Base-by-base conservation (phyloP, 768 basidiomycete genomes). In the Boletus coccyginus region DNA sequence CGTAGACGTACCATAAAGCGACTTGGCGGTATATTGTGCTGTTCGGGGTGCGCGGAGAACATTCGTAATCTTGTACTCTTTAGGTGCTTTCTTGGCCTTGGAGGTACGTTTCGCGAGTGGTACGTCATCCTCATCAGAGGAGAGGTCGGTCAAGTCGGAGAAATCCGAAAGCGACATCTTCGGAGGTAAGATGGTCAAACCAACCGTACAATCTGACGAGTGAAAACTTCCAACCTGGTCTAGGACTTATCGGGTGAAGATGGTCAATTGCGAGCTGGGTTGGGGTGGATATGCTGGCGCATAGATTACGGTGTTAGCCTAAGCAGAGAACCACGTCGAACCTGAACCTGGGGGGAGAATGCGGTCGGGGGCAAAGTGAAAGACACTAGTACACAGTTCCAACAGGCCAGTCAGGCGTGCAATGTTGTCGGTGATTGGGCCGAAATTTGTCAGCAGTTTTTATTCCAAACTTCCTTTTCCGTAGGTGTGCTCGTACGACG, bases 61-160 rank as follows among this genome's bases (percentile, higher is more conserved):
- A 50, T 69, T 64, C 9, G 47, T 57, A 45, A 73, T 64, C 48
- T 64, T 68, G 58, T 68, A 68, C 48, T 76, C 74, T 24, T 65
- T 66, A 8, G 62, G 36, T 21, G 46, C 59, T 36, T 68, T 73
- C 56, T 65, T 66, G 19, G 38, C 52, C 35, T 56, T 62, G 56
- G 66, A 58, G 48, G 57, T 33, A 24, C 58, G 64, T 38, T 60
- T 64, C 9, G 64, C 39, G 11, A 68, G 67, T 4, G 68, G 69
- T 24, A 63, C 56, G 43, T 74, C 71, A 1, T 73, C 74, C 11
- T 79, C 78, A 19, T 73, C 71, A 8, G 70, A 71, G 5, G 76
- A 76, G 36, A 81, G 62, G 43, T 81, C 80, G 19, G 80, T 81
- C 42, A 82, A 66, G 50, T 80, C 78, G 5, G 81, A 81, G 40